Evolutionary conservation across 371 early-diverging fungal species (phyloP), one percentile per base, ranked within the genome.

Genomic region (Nematocida ausubeli): DNA sequence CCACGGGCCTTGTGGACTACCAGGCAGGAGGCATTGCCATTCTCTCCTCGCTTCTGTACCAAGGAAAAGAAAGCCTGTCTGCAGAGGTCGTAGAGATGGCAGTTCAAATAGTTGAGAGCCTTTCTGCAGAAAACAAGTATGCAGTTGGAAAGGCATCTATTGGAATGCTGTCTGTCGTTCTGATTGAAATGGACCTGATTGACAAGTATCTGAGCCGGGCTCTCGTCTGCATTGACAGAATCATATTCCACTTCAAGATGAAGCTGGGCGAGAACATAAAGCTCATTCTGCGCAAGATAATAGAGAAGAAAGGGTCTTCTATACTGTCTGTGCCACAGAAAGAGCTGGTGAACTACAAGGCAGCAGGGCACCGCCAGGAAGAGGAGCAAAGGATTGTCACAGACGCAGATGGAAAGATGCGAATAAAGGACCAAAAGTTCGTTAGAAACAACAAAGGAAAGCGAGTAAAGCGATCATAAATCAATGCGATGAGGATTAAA

Each of bases 221-320:
- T 19, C 73, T 72, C 3, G 35, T 64, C 65, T 72, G 73, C 65
- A 4, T 72, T 24, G 73, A 72, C 42, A 37, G 65, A 22, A 60
- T 72, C 0, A 72, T 64, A 5, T 72, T 40, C 62, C 63, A 72
- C 65, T 72, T 72, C 30, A 72, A 72, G 52, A 6, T 37, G 24
- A 72, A 72, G 42, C 65, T 72, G n/a, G 47, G 35, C 12, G 73
- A 72, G 22, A 72, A 72, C 73, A 24, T 72, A 5, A 72, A 72
- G 44, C 37, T 72, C 3, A 28, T 72, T 22, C 44, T 72, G 3
- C 44, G 73, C 35, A 72, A 72, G 65, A 39, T 72, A 9, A 24
- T 64, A 1, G 73, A 72, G 42, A 42, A 44, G 42, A 22, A 63
- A 7, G 54, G 39, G 0, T 1, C 47, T 9, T 32, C n/a, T 6